Evolutionary conservation across 805 yeast genomes (phyloP).

Genomic region (Kuraishia cidri): DNA sequence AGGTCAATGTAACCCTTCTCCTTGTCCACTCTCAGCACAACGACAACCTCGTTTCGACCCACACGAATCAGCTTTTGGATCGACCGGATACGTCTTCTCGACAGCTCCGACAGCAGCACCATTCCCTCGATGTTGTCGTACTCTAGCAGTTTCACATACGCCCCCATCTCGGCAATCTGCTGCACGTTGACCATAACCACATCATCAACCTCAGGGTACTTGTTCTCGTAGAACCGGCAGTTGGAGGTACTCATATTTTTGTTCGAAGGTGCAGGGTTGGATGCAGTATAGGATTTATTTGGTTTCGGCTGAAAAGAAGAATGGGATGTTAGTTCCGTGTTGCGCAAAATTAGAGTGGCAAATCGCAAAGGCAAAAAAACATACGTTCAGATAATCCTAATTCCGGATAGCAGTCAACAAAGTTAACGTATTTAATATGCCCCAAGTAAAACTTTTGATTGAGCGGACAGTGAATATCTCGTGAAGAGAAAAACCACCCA

Average conservation of each 20-base stretch:
- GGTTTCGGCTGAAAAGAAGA: no score
- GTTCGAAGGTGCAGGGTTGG: no score
- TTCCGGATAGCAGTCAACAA: no score
- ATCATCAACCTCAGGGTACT: constrained; percentile 97
- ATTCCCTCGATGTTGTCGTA: constrained; percentile 98
- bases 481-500: no score
- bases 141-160: constrained; percentile 90
- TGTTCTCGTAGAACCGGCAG: constrained; percentile 96
- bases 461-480: no score
- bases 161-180: constrained; percentile 99
- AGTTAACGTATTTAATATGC: no score
- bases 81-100: constrained; percentile 97
- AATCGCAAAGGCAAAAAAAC: no score
- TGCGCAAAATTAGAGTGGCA: no score
- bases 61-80: constrained; percentile 96
- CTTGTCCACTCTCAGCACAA: constrained; percentile 94
- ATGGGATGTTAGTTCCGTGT: no score
- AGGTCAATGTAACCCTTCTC: constrained; percentile 98
- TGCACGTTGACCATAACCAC: constrained; percentile 98
- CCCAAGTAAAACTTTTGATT: no score
- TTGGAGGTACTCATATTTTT: constrained; percentile 68
- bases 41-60: constrained; percentile 97
- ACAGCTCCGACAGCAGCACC: constrained; percentile 91
- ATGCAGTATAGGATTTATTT: background rate
- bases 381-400: no score